Conservation (phyloP, 129 eudicot genomes). For the Silybum marianum region DNA sequence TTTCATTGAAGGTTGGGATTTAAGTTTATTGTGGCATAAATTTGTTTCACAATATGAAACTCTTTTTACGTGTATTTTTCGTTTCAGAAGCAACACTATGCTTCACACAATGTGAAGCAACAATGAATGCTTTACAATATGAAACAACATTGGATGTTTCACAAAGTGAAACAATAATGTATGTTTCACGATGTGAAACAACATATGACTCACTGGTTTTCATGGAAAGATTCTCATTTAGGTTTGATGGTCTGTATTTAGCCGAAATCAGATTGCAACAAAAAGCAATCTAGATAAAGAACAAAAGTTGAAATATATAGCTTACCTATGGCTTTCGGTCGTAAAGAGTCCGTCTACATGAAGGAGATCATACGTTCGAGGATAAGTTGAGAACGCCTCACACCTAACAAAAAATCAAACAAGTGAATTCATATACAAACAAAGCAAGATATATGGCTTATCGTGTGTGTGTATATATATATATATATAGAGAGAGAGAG, state of each 20-base stretch:
- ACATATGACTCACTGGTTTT: background rate
- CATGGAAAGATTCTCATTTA: background rate
- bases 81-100: too few species aligned
- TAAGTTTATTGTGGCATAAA: background rate
- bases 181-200: background rate
- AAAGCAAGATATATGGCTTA: background rate
- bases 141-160: too few species aligned
- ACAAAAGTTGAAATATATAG: background rate
- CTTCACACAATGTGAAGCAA: too few species aligned
- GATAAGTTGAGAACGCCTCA: conserved; percentile 98
- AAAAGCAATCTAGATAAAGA: background rate
- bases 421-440: background rate
- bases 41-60: background rate
- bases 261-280: background rate
- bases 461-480: too few species aligned
- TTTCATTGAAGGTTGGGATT: background rate
- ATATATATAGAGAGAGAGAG: too few species aligned
- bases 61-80: too few species aligned
- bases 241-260: background rate
- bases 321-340: conserved; percentile 95
- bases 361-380: conserved; percentile 95
- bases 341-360: conserved; percentile 93
- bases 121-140: too few species aligned
- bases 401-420: conserved; percentile 55
- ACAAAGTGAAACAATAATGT: background rate